phyloP scores from a whole-genome alignment of 495 filamentous ascomycete genomes.

The Polyplosphaeria fusca region DNA sequence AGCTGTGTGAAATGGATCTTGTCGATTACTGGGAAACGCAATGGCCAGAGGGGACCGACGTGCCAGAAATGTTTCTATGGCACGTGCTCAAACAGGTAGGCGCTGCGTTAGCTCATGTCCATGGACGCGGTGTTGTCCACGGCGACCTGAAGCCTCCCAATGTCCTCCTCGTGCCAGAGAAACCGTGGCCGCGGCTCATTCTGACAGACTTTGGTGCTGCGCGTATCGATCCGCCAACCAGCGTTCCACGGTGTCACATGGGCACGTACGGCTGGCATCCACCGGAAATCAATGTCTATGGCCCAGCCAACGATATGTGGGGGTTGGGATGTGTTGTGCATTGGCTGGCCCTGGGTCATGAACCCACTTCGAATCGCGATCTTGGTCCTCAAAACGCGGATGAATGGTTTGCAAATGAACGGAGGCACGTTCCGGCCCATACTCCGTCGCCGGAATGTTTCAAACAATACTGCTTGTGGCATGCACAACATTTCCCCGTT shows the following conservation, averaged over 20 bases:
- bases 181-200: not conserved
- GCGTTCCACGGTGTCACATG: not conserved
- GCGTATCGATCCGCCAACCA: not conserved
- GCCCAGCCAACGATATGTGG: not conserved
- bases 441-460: not conserved
- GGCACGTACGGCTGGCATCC: not conserved
- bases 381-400: not conserved
- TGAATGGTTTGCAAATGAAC: not conserved
- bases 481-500: not conserved
- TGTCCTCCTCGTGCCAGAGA: not conserved
- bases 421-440: not conserved
- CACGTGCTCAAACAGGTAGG: not conserved
- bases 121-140: not conserved
- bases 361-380: not conserved
- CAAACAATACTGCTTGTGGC: not conserved
- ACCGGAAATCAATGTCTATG: not conserved
- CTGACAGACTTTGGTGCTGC: not conserved
- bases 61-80: slow-evolving; percentile 1
- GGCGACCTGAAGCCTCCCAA: not conserved
- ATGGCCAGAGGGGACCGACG: not conserved
- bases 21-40: not conserved
- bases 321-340: not conserved
- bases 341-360: not conserved
- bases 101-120: not conserved
- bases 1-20: not conserved